Conservation (phyloP, 2,329 filamentous ascomycete genomes). For the Conoideocrella luteorostrata region DNA sequence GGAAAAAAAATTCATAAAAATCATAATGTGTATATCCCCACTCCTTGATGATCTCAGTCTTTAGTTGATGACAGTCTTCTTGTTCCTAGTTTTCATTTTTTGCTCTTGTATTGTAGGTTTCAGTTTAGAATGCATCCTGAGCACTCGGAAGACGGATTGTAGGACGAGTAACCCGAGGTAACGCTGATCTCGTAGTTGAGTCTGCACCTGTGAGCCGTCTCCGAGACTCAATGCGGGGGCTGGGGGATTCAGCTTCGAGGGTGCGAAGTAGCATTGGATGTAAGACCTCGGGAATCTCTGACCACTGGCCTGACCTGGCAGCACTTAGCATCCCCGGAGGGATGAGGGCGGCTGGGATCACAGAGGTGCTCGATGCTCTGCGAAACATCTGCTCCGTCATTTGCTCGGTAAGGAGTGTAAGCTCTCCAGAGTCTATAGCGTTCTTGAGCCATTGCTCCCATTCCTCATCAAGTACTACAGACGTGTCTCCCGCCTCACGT, state of each 20-base stretch:
- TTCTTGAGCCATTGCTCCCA: constrained; percentile 73
- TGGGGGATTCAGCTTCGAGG: constrained; percentile 31
- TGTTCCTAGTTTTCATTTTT: too few relatives aligned
- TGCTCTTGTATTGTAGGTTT: background rate
- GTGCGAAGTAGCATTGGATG: constrained; percentile 45
- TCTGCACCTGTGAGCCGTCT: constrained; percentile 1
- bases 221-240: constrained; percentile 4
- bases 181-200: background rate
- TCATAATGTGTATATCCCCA: constrained; percentile 4
- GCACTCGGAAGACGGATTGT: constrained; percentile 10
- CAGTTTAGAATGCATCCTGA: constrained; percentile 8
- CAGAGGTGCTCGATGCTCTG: constrained; percentile 17
- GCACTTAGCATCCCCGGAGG: constrained; percentile 47
- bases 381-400: constrained; percentile 30
- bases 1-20: constrained; percentile 1
- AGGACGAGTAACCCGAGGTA: constrained; percentile 3
- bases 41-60: too few relatives aligned
- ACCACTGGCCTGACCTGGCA: constrained; percentile 51
- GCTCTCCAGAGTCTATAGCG: constrained; percentile 52
- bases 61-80: too few relatives aligned
- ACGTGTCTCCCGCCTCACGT: constrained; percentile 53
- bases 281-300: constrained; percentile 50
- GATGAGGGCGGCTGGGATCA: constrained; percentile 33
- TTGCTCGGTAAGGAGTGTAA: constrained; percentile 41
- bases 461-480: constrained; percentile 59